Conservation (phyloP, 257 asterid genomes). For the Gentiana dahurica region DNA sequence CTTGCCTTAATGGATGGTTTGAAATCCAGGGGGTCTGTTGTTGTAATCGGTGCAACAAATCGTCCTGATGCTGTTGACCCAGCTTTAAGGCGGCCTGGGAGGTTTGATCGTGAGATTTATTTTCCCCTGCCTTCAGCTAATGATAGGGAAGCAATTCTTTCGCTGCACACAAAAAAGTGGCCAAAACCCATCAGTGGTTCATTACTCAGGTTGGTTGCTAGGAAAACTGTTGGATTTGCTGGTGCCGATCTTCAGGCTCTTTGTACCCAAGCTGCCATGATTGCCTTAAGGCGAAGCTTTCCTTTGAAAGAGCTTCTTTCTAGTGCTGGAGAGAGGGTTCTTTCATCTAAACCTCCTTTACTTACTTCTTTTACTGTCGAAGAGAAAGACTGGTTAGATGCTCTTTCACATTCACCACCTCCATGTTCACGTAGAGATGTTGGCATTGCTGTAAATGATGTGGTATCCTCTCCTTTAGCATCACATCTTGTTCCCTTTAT, state of each 20-base stretch:
- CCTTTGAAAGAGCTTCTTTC: constrained; percentile 77
- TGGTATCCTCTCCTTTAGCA: constrained; percentile 64
- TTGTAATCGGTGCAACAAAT: constrained; percentile 98
- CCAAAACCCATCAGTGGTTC: constrained; percentile 81
- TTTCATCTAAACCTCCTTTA: constrained; percentile 30
- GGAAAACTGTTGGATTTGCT: constrained; percentile 86
- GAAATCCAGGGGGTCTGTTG: constrained; percentile 94
- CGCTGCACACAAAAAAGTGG: constrained; percentile 90
- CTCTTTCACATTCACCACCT: constrained; percentile 73
- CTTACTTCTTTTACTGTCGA: constrained; percentile 73
- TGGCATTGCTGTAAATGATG: constrained; percentile 70
- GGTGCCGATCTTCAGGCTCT: constrained; percentile 99
- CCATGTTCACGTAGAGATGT: constrained; percentile 96
- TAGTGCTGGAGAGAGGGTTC: constrained; percentile 37
- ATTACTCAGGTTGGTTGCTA: constrained; percentile 72
- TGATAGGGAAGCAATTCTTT: constrained; percentile 88
- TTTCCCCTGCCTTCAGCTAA: constrained; percentile 85
- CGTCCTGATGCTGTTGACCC: constrained; percentile 98
- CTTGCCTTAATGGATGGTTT: constrained; percentile 98
- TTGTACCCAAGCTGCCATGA: constrained; percentile 90
- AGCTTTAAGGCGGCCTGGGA: constrained; percentile 97
- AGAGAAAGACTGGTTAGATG: constrained; percentile 95
- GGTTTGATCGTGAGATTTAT: constrained; percentile 94
- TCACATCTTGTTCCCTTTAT: constrained; percentile 68
- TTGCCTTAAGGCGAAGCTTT: constrained; percentile 75